A percentile compares a stretch with the other conserved stretches of the same genome.
Evolutionary conservation across 2,329 filamentous ascomycete species (phyloP).

Genomic region (Thermothelomyces thermophilus): DNA sequence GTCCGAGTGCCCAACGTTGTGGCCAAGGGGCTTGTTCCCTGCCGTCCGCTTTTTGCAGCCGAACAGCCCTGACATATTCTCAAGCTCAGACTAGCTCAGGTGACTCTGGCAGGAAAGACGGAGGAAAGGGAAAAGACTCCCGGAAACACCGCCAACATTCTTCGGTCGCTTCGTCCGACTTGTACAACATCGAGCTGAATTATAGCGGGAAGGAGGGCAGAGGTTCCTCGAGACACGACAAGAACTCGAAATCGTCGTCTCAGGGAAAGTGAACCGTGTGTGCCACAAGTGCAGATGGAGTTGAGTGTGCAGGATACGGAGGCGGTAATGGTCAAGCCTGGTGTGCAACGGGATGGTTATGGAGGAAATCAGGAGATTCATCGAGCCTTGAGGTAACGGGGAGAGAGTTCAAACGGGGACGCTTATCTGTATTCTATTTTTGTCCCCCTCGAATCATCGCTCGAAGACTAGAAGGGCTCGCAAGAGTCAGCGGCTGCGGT

Average conservation of each 20-base stretch:
- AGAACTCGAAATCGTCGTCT: constrained; percentile 3
- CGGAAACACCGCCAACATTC: constrained; percentile 8
- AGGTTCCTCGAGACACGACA: constrained; percentile 8
- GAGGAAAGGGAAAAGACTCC: constrained; percentile 13
- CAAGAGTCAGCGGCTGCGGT: too few species aligned
- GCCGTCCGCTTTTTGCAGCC: background rate
- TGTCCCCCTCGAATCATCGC: background rate
- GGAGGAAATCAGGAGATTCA: too few species aligned
- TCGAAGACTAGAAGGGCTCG: constrained; percentile 1
- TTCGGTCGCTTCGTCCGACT: background rate
- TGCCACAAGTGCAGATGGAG: background rate
- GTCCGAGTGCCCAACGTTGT: constrained; percentile 15
- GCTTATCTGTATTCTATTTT: background rate
- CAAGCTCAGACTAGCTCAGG: constrained; percentile 4
- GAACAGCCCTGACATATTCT: background rate
- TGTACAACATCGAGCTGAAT: constrained; percentile 29
- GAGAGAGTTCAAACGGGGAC: background rate
- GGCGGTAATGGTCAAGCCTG: background rate
- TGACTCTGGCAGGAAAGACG: constrained; percentile 7
- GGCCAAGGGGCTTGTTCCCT: constrained; percentile 10
- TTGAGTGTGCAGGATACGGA: background rate
- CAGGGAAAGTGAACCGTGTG: background rate
- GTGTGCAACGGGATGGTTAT: background rate
- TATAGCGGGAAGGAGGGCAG: constrained; percentile 24
- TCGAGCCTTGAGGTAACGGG: background rate